Evolutionary conservation across 78 protist genomes (phyloP).

Genomic region (Dictyostelium firmibasis): DNA sequence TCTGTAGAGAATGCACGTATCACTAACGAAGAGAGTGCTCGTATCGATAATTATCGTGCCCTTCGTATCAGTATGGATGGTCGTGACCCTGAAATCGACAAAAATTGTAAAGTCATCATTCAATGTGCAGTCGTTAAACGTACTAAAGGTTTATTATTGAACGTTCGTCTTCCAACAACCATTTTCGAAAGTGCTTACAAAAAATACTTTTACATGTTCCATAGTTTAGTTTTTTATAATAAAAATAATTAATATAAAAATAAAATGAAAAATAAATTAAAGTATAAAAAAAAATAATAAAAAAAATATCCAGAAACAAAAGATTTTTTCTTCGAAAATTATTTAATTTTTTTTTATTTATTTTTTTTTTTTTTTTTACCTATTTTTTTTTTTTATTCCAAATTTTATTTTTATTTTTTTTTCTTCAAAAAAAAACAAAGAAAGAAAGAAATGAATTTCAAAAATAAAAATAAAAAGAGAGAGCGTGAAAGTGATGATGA

Average conservation of each 20-base stretch:
- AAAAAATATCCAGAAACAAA: background rate
- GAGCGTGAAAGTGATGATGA: background rate
- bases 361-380: no score
- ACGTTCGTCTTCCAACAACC: background rate
- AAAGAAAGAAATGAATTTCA: background rate
- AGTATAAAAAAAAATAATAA: background rate
- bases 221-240: background rate
- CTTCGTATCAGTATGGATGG: background rate
- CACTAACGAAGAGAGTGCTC: background rate
- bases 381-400: background rate
- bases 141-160: conserved; percentile 38
- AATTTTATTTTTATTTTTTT: background rate
- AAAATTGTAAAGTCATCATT: conserved; percentile 1
- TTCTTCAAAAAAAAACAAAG: background rate
- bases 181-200: background rate
- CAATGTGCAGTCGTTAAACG: conserved; percentile 56
- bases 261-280: background rate
- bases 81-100: conserved; percentile 10
- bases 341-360: background rate
- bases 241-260: background rate
- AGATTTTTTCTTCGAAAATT: no score
- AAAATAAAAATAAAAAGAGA: background rate
- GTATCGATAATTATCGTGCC: conserved; percentile 40
- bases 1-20: background rate
- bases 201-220: conserved; percentile 17